Evolutionary conservation across 2,329 filamentous ascomycete genomes (phyloP), one percentile per base, ranked within the genome.

Genomic region (Aspergillus ustus): DNA sequence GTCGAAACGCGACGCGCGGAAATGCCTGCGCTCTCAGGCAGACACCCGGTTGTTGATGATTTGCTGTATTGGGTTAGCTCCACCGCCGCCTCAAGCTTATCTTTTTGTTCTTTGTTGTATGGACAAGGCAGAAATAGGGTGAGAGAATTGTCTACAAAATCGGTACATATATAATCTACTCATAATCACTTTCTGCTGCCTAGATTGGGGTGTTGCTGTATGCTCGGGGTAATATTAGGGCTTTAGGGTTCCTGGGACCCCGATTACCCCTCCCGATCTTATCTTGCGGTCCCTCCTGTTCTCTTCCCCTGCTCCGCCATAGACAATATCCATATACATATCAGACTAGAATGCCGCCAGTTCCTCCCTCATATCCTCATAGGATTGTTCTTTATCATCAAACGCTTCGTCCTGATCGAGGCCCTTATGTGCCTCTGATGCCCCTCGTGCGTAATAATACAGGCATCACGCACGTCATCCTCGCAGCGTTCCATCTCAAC

Each of bases 401-500:
- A 72, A 91, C 88, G 0, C 83, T 88, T 66, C 84, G 89, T 69
- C 81, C 81, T 59, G 77, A 80, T 9, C 77, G 83, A 62, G 77
- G 77, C 61, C 80, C 82, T 34, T 84, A 85, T 65, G 82, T 89
- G 63, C 88, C 87, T 6, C 79, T 90, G 64, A 80, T 89, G 0
- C 88, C 88, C 0, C 79, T 90, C 46, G 73, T 88, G 57, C 81
- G 81, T 45, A 81, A 86, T 63, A 80, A 83, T 64, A 88, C 86
- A 5, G 85, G 85, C 8, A 78, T 87, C 53, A 96, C 93, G 0
- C 93, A 97, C 78, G 83, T 97, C 62, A 93, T 96, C 68, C 79
- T 97, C 52, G 92, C 91, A 6, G 93, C 93, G 13, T 87, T 97
- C 62, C 93, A 97, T 77, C 80, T 97, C 68, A 93, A 95, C 75